Conservation (phyloP, 2,329 filamentous ascomycete genomes). For the Cercospora sojina region DNA sequence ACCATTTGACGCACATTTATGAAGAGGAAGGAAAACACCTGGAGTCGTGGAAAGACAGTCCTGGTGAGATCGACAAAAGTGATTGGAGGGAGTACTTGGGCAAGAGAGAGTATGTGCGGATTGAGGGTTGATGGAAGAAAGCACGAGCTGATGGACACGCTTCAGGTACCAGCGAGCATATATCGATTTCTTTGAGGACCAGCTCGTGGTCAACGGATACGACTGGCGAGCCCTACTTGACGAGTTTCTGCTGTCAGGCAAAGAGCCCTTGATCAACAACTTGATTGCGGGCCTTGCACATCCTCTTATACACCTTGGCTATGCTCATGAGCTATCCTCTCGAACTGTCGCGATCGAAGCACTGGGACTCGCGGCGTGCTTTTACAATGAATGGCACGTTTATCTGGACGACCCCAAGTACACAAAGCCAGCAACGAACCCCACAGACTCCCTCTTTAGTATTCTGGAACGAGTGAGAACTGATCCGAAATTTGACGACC, state of each 20-base stretch:
- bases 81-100: slow-evolving; percentile 89
- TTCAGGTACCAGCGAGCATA: slow-evolving; percentile 79
- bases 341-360: slow-evolving; percentile 88
- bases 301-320: slow-evolving; percentile 91
- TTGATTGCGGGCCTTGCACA: slow-evolving; percentile 80
- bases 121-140: slow-evolving; percentile 9
- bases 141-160: slow-evolving; percentile 7
- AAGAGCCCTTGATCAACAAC: slow-evolving; percentile 76
- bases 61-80: slow-evolving; percentile 74
- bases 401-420: slow-evolving; percentile 72
- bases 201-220: slow-evolving; percentile 73
- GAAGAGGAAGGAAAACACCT: slow-evolving; percentile 70
- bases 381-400: slow-evolving; percentile 58
- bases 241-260: slow-evolving; percentile 72
- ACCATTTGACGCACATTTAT: slow-evolving; percentile 77
- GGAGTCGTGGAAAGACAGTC: slow-evolving; percentile 79
- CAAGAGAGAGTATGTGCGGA: slow-evolving; percentile 57
- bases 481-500: slow-evolving; percentile 68
- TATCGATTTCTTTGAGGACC: slow-evolving; percentile 93
- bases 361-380: slow-evolving; percentile 65
- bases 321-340: slow-evolving; percentile 83
- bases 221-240: slow-evolving; percentile 78
- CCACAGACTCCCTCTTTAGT: slow-evolving; percentile 62
- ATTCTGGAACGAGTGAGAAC: slow-evolving; percentile 67
- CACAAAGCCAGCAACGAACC: slow-evolving; percentile 61